phyloP scores from a whole-genome alignment of 345 rosid genomes.

The Brassica carinata region DNA sequence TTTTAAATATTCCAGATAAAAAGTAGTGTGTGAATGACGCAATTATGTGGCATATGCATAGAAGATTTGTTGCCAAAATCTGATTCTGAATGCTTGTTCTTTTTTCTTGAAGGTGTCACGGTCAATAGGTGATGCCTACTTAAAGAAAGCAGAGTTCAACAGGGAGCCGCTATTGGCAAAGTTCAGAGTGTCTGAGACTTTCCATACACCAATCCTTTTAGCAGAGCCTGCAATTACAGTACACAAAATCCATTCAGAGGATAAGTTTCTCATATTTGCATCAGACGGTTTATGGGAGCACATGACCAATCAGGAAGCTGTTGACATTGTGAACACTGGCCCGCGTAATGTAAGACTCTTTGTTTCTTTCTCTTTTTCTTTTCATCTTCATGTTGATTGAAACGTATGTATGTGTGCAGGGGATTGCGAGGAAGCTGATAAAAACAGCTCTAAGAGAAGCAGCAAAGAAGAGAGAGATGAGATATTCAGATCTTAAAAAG shows the following conservation, averaged over 20 bases:
- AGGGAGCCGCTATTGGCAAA: constrained; percentile 40
- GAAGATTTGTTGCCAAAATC: background rate
- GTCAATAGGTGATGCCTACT: constrained; percentile 46
- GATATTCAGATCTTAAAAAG: constrained; percentile 46
- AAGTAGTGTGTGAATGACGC: background rate
- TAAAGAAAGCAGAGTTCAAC: constrained; percentile 46
- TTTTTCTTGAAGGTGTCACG: constrained; percentile 38
- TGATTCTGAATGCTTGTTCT: background rate
- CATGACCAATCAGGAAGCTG: constrained; percentile 40
- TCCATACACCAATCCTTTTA: constrained; percentile 36
- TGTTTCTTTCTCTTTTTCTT: background rate
- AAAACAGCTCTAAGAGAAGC: constrained; percentile 43
- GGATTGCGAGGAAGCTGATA: constrained; percentile 42
- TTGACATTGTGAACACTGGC: constrained; percentile 39
- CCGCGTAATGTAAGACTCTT: constrained; percentile 36
- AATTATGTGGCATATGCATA: too few species aligned
- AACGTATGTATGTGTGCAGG: constrained; percentile 21
- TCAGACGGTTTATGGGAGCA: constrained; percentile 48
- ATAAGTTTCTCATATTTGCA: constrained; percentile 47
- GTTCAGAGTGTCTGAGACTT: constrained; percentile 40
- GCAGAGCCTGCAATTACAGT: constrained; percentile 41
- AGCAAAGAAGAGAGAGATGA: constrained; percentile 44
- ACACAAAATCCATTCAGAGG: constrained; percentile 42
- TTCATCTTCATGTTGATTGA: background rate
- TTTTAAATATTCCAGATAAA: too few species aligned